Percentiles rank a stretch among this genome's conserved stretches.
Conservation (phyloP, 1,284 basidiomycete genomes). For the Moniliella sp. region DNA sequence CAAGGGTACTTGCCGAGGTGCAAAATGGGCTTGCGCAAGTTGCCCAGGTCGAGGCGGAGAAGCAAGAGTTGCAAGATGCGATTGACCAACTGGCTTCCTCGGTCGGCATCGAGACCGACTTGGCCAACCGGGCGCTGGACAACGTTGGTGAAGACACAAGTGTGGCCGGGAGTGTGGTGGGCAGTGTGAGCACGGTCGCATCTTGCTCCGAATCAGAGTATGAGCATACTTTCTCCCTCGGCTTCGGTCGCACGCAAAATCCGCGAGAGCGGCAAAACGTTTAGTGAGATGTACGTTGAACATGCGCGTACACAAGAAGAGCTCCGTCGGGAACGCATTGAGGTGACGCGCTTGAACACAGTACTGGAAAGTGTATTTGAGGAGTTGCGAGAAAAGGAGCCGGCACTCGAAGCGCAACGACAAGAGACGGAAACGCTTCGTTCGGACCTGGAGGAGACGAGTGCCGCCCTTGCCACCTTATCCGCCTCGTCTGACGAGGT, state of each 20-base stretch:
- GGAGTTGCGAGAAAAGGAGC: conserved; percentile 23
- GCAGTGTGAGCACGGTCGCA: no score
- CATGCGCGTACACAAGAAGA: conserved; percentile 65
- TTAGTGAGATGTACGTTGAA: conserved; percentile 73
- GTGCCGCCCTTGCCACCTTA: conserved; percentile 8
- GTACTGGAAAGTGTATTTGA: conserved; percentile 25
- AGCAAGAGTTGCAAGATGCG: conserved; percentile 23
- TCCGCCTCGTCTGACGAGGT: conserved; percentile 12
- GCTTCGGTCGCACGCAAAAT: conserved; percentile 59
- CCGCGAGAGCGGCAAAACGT: conserved; percentile 57
- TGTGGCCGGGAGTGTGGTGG: no score
- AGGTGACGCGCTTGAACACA: conserved; percentile 14
- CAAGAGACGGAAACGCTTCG: conserved; percentile 21
- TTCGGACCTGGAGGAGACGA: conserved; percentile 13
- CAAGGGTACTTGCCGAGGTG: conserved; percentile 45
- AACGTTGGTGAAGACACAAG: background rate
- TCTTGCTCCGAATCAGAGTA: no score
- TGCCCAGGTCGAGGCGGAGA: conserved; percentile 35
- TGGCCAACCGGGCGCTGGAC: background rate
- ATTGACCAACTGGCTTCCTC: conserved; percentile 25
- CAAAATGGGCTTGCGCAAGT: conserved; percentile 38
- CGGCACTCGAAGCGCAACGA: conserved; percentile 24
- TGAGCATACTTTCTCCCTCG: conserved; percentile 48
- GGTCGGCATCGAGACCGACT: conserved; percentile 11
- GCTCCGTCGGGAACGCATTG: conserved; percentile 46